Evolutionary conservation across 805 yeast species (phyloP), one percentile per base, ranked within the genome.

Genomic region (Cephaloascus fragrans): DNA sequence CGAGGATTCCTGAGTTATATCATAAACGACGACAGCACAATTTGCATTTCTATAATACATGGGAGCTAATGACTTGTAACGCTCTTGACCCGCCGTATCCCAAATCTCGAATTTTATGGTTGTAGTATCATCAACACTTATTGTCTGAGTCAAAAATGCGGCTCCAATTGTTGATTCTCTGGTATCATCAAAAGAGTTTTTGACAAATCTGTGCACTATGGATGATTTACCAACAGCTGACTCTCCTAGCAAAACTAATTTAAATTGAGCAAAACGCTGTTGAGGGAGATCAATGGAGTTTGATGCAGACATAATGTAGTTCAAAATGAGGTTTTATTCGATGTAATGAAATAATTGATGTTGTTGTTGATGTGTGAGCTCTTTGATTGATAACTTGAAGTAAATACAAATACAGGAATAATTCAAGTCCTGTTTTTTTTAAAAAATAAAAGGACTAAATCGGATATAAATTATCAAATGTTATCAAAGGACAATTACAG

Each of bases 21-120:
- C 94, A 52, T 77, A 83, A 2, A 83, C 90, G 15, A 85, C 81
- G 32, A 83, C 59, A 0, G 94, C 93, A 28, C 86, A 83, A 56
- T 83, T 82, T 19, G 89, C 83, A 51, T 81, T 81, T 47, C 94
- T 58, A 56, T 83, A 83, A 59, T 83, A 83, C 88, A 83, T 83
- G 23, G 90, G 88, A 3, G 90, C 85, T 46, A 83, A 62, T 0
- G 86, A 77, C 45, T 82, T 71, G 51, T 83, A 83, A 40, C 94
- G 61, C 50, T 83, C 93, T 55, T 83, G 93, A 4, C 94, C 93
- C 0, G 90, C 89, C 2, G 90, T 83, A 53, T 83, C 94, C 94
- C 93, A 83, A 38, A 83, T 81, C 52, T 83, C 93, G 47, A 81
- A 74, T 54, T 82, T 81, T 34, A 83, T 72, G 1, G 77, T 75